Evolutionary conservation across 768 basidiomycete genomes (phyloP), one percentile per base, ranked within the genome.

Genomic region (Cystofilobasidium macerans): DNA sequence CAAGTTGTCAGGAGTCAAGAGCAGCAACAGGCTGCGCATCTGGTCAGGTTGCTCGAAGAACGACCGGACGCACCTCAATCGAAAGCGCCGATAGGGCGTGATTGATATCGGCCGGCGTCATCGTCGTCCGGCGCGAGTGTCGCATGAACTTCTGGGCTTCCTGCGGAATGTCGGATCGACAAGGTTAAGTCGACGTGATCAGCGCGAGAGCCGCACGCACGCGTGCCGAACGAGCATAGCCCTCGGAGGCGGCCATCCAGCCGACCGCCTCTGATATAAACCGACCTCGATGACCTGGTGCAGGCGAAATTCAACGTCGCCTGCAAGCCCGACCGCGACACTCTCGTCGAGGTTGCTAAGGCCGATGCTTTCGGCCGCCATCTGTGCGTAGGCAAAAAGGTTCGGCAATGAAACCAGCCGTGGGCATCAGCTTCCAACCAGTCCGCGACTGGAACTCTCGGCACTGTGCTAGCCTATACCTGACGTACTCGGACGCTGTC

Each of bases 91-190:
- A 88, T 56, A 99, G 80, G 1, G 95, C 95, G 69, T 89, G 85
- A 76, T 97, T 93, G 65, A 98, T 85, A 77, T 99, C 95, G 28
- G 85, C 81, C 8, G 91, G 88, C 12, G 85, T 87, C 75, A 99
- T 80, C 0, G 87, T 87, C n/a, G 87, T 90, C 62, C 95, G 81
- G 65, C 88, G 84, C 8, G 88, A 88, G 76, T 98, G 92, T 28
- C 91, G 83, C 89, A 94, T 95, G 77, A 94, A 99, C 60, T 93
- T 87, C 30, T 91, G 85, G 12, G 94, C 91, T 82, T 98, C 94
- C 87, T 93, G 78, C 18, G 65, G 9, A 11, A 48, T 51, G 12
- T 26, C 48, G 20, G 20, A 28, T 47, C 42, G n/a, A 20, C 45
- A 1, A 32, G 35, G 14, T 51, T 51, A 8, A 38, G 24, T 18